Conservation (phyloP, 2,329 filamentous ascomycete species). For the Colletotrichum salicis region DNA sequence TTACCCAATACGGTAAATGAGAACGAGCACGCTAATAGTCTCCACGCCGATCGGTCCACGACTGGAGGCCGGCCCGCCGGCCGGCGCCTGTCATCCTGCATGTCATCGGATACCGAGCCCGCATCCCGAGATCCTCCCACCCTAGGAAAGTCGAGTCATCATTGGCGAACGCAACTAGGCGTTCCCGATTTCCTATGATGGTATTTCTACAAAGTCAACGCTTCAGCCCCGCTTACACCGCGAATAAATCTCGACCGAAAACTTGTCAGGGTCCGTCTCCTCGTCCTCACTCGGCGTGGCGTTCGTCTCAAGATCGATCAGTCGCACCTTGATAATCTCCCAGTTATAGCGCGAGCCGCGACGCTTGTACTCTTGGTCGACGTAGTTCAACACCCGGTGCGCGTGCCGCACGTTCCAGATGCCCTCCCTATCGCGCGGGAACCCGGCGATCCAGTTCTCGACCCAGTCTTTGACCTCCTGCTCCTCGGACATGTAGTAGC, state of each 20-base stretch:
- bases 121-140: not conserved
- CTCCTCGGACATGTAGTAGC: constrained; percentile 19
- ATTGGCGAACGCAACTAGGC: no score
- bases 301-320: constrained; percentile 11
- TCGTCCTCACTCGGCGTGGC: constrained; percentile 12
- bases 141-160: not conserved
- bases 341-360: constrained; percentile 18
- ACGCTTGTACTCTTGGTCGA: constrained; percentile 16
- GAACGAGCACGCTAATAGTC: not conserved
- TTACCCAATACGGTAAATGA: not conserved
- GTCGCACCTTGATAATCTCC: constrained; percentile 26
- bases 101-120: not conserved
- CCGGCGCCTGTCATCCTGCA: not conserved
- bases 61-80: not conserved
- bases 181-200: constrained; percentile 3
- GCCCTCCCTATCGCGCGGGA: constrained; percentile 13
- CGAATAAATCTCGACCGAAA: constrained; percentile 23
- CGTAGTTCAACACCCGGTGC: constrained; percentile 9
- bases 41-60: not conserved
- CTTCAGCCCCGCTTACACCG: constrained; percentile 21
- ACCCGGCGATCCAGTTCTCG: constrained; percentile 20
- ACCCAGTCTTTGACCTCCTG: constrained; percentile 5
- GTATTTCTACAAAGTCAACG: constrained; percentile 28
- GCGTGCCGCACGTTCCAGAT: constrained; percentile 23
- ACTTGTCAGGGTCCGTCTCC: constrained; percentile 12